phyloP scores from a whole-genome alignment of 179 eudicot species.

The Silene noctiflora region DNA sequence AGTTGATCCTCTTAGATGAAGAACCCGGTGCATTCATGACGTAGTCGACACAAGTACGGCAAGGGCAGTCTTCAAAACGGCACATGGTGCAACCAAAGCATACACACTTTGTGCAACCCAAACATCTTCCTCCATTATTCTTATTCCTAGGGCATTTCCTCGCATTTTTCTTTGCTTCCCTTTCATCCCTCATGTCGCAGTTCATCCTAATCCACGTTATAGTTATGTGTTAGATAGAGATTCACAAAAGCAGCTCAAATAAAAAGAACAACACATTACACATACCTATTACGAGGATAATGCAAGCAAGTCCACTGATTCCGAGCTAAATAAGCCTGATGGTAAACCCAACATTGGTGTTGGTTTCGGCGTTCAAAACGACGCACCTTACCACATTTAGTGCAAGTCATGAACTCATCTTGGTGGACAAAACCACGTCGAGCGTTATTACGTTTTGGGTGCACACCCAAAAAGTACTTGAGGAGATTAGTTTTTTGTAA shows the following conservation, averaged over 20 bases:
- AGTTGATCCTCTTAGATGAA: not conserved
- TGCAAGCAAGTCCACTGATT: conserved; percentile 23
- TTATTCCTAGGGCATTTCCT: conserved; percentile 20
- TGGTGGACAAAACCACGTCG: conserved; percentile 7
- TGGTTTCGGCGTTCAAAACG: conserved; percentile 8
- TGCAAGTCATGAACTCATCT: conserved; percentile 25
- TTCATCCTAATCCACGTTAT: not conserved
- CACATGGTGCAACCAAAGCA: conserved; percentile 31
- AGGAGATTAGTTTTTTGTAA: conserved; percentile 24
- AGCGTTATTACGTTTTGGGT: not conserved
- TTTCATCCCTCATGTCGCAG: conserved; percentile 23
- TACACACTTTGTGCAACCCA: conserved; percentile 27
- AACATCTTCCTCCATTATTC: not conserved
- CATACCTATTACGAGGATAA: conserved; percentile 15
- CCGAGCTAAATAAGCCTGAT: conserved; percentile 9
- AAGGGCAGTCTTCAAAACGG: conserved; percentile 27
- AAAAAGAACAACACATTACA: conserved; percentile 4
- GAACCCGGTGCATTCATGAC: conserved; percentile 4
- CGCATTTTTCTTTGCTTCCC: not conserved
- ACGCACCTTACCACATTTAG: conserved; percentile 21
- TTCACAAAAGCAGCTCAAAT: too few relatives aligned
- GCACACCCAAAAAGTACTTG: conserved; percentile 23
- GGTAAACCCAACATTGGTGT: conserved; percentile 16
- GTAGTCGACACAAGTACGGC: conserved; percentile 25
- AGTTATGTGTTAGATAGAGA: not conserved